These are phyloP conservation scores for Trypanosoma cruzi DNA, from an alignment of 208 protist species.

Conservation along the genomic window DNA sequence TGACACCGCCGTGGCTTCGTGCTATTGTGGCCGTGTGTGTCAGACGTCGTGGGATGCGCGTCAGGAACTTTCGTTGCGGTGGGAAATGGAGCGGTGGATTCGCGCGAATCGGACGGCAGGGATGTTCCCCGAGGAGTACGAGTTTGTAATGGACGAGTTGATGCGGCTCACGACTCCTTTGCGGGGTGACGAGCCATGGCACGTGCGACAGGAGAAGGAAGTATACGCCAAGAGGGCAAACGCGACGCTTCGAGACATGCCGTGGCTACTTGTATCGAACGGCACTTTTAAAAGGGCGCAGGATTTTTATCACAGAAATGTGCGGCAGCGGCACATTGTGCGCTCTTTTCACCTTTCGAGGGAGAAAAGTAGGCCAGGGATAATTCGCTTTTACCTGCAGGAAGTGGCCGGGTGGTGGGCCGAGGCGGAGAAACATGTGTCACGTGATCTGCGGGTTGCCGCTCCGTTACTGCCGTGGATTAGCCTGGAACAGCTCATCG, in stretches of 20 bases:
- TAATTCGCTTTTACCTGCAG: constrained; percentile 25
- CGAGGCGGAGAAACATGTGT: constrained; percentile 18
- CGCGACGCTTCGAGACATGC: constrained; percentile 28
- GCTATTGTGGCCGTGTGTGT: constrained; percentile 14
- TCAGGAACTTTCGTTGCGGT: constrained; percentile 20
- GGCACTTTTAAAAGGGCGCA: constrained; percentile 28
- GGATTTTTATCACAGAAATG: constrained; percentile 26
- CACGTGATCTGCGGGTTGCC: constrained; percentile 6
- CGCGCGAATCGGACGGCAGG: constrained; percentile 36
- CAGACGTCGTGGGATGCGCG: constrained; percentile 2
- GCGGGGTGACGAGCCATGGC: not conserved
- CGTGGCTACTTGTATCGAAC: constrained; percentile 36
- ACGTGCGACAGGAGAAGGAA: not conserved
- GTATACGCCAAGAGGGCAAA: constrained; percentile 28
- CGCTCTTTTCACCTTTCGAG: constrained; percentile 31
- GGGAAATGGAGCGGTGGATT: constrained; percentile 38
- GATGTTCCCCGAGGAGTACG: constrained; percentile 36
- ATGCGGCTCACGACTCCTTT: constrained; percentile 12
- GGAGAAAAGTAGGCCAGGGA: constrained; percentile 1
- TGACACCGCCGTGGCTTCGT: not conserved
- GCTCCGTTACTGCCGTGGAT: constrained; percentile 35
- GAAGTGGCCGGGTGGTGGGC: constrained; percentile 40
- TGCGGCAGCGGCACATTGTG: constrained; percentile 34
- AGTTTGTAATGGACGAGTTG: constrained; percentile 25
- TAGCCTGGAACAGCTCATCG: constrained; percentile 26